Percentiles rank a stretch among this genome's conserved stretches.
phyloP scores from a whole-genome alignment of 768 basidiomycete genomes.

The Podaxis sp. region DNA sequence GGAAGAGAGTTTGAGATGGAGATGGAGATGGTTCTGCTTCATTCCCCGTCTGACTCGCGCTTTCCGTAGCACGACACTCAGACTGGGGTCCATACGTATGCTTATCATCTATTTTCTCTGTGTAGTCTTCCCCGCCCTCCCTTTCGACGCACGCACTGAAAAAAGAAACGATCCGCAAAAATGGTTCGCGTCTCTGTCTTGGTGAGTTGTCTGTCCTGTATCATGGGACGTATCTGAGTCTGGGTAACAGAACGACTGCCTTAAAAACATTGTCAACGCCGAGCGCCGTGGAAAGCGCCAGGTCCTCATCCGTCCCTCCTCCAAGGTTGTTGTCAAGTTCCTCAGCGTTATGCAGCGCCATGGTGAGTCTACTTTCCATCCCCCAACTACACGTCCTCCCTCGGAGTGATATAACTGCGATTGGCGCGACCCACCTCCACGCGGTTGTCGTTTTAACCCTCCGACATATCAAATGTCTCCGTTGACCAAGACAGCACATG shows the following conservation, averaged over 20 bases:
- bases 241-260: conserved; percentile 43
- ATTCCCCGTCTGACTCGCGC: conserved; percentile 74
- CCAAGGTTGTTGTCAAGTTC: conserved; percentile 98
- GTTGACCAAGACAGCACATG: conserved; percentile 61
- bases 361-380: conserved; percentile 54
- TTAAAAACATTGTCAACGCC: conserved; percentile 99
- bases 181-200: conserved; percentile 92
- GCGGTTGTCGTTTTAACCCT: conserved; percentile 81
- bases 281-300: conserved; percentile 99
- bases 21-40: not conserved
- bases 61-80: conserved; percentile 84
- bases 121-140: conserved; percentile 18
- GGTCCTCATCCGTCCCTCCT: conserved; percentile 95
- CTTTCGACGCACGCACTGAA: conserved; percentile 15
- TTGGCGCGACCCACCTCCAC: conserved; percentile 57
- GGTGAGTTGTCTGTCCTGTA: conserved; percentile 45
- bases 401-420: conserved; percentile 87
- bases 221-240: conserved; percentile 1
- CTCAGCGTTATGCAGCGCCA: conserved; percentile 98
- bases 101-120: conserved; percentile 21
- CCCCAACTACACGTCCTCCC: conserved; percentile 3
- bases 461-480: conserved; percentile 65
- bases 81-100: conserved; percentile 54
- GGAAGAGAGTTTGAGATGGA: not conserved
- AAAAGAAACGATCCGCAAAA: conserved; percentile 18